Evolutionary conservation across 208 protist genomes (phyloP), one percentile per base, ranked within the genome.

Genomic region (Trypanosoma grayi): DNA sequence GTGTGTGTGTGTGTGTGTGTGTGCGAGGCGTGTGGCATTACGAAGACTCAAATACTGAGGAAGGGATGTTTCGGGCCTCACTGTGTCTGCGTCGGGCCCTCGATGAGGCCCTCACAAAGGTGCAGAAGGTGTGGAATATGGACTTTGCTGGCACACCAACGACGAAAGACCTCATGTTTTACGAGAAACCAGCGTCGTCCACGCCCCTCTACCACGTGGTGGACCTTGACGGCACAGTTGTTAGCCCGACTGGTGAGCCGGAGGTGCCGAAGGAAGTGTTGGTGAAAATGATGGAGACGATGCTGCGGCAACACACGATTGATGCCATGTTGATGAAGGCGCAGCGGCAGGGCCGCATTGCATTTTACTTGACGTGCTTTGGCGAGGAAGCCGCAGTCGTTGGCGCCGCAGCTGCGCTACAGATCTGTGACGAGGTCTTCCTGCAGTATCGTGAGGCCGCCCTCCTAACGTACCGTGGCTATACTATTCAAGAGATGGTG

Each of bases 301-400:
- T 99, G 97, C 37, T 98, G n/a, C 40, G 45, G 28, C 81, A 96
- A 30, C 92, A 96, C 60, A 84, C 83, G 18, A 95, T 98, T 74
- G 96, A 98, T 70, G 76, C 70, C 34, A 87, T 98, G 61, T 66
- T 99, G 22, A 90, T 98, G 55, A 88, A 98, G 58, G 81, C 85
- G 10, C 93, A 98, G 66, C 76, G 94, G 14, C 97, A 98, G 73
- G 97, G 97, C 7, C 87, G 97, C 31, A 97, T 99, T 54, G 97
- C 91, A 22, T 99, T 99, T 75, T 98, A 98, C 78, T 97, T 99
- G 92, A 98, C 97, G 13, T 85, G 79, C 63, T 97, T 92, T 60
- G 97, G 98, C 25, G 98, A 99, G 75, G 96, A 98, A 71, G 97
- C 82, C 18, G 79, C 88, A 25, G 84, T 97, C 39, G 79, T 98